Evolutionary conservation across 306 rosid genomes (phyloP), one percentile per base, ranked within the genome.

Genomic region (Glycine tomentella): DNA sequence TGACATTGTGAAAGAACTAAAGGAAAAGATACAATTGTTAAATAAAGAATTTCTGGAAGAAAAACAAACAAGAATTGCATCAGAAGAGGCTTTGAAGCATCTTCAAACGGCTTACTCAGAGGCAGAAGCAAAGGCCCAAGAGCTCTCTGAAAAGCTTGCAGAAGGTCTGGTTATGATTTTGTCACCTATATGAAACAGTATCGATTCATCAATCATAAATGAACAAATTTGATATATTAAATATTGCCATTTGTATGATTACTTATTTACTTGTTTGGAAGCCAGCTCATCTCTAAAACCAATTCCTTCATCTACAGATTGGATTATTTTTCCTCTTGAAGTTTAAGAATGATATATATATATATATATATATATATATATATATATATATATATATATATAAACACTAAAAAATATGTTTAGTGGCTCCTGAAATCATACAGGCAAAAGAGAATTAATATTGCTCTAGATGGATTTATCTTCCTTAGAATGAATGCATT

Each of bases 41-140:
- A 87, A 80, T 74, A 86, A 75, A 78, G 90, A 90, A 61, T 93
- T 96, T 79, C 33, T 79, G 82, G 93, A 88, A 80, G 98, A 96
- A 85, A 96, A 86, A 49, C 92, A 90, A 81, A 96, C 97, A 11
- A 92, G 97, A 69, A 86, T 78, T 65, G 97, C 99, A 11, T 92
- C 98, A 0, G 99, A 96, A 78, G 91, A 80, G 82, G 97, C 98
- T 80, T 75, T 96, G 87, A 89, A 96, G 91, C 99, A 93, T 80
- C 92, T 96, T 80, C 94, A 85, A 71, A 70, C 31, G 46, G 79
- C 85, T 42, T 90, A 90, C 69, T 86, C 92, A 48, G 99, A 96
- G 65, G 91, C 97, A 50, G 98, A 93, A 84, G 84, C 90, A 11
- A 93, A 87, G 86, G 90, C 91, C 42, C 89, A 83, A 51, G 92